Conservation (phyloP, 352 stramenopile species). For the Phytophthora pluvialis region DNA sequence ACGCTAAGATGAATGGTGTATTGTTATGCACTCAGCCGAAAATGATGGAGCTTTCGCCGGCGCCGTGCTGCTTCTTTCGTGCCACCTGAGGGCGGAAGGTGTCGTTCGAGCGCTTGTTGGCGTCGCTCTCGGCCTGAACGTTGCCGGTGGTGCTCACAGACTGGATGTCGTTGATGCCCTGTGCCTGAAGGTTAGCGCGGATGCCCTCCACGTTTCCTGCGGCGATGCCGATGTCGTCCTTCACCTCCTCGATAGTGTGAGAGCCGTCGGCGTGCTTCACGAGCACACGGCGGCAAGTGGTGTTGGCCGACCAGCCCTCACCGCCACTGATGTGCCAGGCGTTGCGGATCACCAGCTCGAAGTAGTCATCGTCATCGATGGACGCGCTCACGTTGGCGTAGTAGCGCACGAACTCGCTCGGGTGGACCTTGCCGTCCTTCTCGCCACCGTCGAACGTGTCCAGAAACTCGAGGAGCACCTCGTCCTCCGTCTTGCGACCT, state of each 20-base stretch:
- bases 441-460: conserved; percentile 89
- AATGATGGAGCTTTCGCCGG: conserved; percentile 81
- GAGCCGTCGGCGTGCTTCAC: conserved; percentile 84
- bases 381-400: conserved; percentile 91
- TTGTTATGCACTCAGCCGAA: conserved; percentile 57
- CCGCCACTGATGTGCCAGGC: conserved; percentile 88
- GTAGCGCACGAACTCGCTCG: conserved; percentile 90
- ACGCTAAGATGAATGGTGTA: background rate
- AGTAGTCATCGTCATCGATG: conserved; percentile 93
- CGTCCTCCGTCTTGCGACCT: conserved; percentile 69
- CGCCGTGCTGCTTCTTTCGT: conserved; percentile 84
- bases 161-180: conserved; percentile 64
- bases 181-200: conserved; percentile 73
- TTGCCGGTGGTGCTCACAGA: conserved; percentile 53
- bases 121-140: conserved; percentile 55
- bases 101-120: conserved; percentile 61
- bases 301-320: conserved; percentile 85
- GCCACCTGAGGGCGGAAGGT: conserved; percentile 58
- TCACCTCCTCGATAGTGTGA: conserved; percentile 87
- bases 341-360: conserved; percentile 93
- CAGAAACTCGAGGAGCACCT: conserved; percentile 85
- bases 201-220: conserved; percentile 78
- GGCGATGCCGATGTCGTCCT: conserved; percentile 82
- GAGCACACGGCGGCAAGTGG: conserved; percentile 87
- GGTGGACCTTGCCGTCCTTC: conserved; percentile 87